phyloP scores from a whole-genome alignment of 202 grass and related monocot species.

The Cymbopogon flexuosus region DNA sequence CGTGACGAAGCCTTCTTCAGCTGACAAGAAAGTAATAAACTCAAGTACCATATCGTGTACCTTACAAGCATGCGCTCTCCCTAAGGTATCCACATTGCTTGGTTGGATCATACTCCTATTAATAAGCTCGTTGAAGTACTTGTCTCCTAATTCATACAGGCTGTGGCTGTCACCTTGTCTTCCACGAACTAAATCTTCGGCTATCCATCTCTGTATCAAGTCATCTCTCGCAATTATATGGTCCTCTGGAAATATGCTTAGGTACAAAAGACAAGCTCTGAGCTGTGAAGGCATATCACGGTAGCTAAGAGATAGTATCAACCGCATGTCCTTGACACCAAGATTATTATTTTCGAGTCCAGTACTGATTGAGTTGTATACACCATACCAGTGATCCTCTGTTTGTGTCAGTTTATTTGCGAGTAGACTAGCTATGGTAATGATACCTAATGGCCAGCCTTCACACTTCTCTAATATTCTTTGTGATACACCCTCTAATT shows the following conservation, averaged over 20 bases:
- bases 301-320: not conserved
- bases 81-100: not conserved
- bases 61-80: not conserved
- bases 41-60: not conserved
- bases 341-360: not conserved
- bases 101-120: not conserved
- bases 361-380: not conserved
- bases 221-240: not conserved
- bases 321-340: not conserved
- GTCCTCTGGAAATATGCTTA: not conserved
- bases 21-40: not conserved
- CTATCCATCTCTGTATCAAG: not conserved
- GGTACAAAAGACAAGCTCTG: not conserved
- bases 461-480: too few relatives aligned
- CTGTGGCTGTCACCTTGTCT: not conserved
- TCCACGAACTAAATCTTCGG: too few relatives aligned
- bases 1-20: not conserved
- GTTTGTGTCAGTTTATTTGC: not conserved
- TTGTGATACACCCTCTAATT: too few relatives aligned
- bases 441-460: too few relatives aligned
- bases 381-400: not conserved
- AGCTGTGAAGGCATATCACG: not conserved
- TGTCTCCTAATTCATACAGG: not conserved
- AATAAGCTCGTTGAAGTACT: not conserved
- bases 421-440: not conserved